Conservation (phyloP, 2,329 filamentous ascomycete species). For the Penicillium sp. region DNA sequence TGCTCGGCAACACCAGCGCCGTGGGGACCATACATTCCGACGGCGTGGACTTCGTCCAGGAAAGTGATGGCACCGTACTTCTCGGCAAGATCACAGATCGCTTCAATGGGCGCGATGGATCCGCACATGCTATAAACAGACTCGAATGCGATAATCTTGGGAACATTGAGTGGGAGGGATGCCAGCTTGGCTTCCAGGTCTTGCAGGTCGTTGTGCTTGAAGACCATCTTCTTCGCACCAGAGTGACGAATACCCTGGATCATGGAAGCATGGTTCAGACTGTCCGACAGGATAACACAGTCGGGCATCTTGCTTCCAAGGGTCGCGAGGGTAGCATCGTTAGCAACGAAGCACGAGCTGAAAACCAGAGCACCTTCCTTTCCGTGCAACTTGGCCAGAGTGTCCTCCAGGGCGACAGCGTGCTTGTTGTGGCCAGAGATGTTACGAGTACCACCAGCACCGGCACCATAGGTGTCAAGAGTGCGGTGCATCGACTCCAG, state of each 20-base stretch:
- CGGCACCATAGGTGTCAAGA: slow-evolving; percentile 90
- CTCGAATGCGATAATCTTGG: slow-evolving; percentile 98
- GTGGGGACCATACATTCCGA: slow-evolving; percentile 97
- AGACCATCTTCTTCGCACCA: slow-evolving; percentile 94
- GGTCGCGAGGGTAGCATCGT: slow-evolving; percentile 94
- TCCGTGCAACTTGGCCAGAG: slow-evolving; percentile 84
- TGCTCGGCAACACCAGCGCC: slow-evolving; percentile 97
- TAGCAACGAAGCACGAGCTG: slow-evolving; percentile 97
- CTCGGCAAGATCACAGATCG: slow-evolving; percentile 93
- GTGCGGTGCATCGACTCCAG: slow-evolving; percentile 93
- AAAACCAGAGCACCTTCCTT: slow-evolving; percentile 95
- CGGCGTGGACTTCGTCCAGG: slow-evolving; percentile 96
- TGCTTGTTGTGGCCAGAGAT: slow-evolving; percentile 98
- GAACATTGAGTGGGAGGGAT: slow-evolving; percentile 79
- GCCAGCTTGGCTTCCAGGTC: slow-evolving; percentile 93
- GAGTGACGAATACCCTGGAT: slow-evolving; percentile 99
- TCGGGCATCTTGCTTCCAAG: slow-evolving; percentile 96
- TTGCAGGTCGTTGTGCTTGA: slow-evolving; percentile 96
- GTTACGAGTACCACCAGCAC: slow-evolving; percentile 93
- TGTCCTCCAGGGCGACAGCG: slow-evolving; percentile 80
- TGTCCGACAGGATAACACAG: slow-evolving; percentile 97
- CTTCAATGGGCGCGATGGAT: slow-evolving; percentile 92
- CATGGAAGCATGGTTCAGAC: slow-evolving; percentile 98
- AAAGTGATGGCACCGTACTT: slow-evolving; percentile 99
- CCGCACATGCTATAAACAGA: slow-evolving; percentile 99